phyloP scores from a whole-genome alignment of 2,329 filamentous ascomycete genomes.

The Cercospora sesami region DNA sequence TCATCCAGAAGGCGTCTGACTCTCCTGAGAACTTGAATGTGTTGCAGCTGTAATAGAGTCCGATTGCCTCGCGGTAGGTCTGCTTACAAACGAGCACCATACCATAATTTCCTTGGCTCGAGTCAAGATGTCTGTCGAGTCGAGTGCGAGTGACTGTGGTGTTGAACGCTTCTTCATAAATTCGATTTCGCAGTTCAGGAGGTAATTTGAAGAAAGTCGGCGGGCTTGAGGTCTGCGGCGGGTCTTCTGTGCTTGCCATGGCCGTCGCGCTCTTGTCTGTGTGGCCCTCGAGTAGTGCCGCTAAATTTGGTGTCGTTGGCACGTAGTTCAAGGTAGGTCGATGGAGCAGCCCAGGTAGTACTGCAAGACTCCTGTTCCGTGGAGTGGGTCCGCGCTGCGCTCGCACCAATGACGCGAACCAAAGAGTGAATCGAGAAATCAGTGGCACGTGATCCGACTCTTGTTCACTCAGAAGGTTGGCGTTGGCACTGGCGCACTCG shows the following conservation, averaged over 20 bases:
- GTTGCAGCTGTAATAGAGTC: conserved; percentile 17
- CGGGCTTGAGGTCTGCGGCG: neutral
- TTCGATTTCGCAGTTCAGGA: conserved; percentile 17
- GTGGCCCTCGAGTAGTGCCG: neutral
- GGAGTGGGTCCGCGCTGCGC: neutral
- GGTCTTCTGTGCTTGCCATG: neutral
- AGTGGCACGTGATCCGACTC: neutral
- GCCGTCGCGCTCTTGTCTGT: neutral
- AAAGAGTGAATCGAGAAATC: neutral
- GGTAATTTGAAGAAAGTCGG: neutral
- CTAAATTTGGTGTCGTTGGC: neutral
- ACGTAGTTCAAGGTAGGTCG: neutral
- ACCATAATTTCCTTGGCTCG: neutral
- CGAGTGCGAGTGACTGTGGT: neutral
- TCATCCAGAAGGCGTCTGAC: neutral
- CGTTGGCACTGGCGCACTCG: neutral
- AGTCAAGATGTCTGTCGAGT: too few relatives aligned
- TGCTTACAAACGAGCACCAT: conserved; percentile 23
- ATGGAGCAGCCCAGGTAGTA: neutral
- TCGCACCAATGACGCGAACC: neutral
- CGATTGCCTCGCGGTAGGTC: conserved; percentile 15
- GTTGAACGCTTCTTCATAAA: conserved; percentile 12
- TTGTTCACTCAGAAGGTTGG: neutral
- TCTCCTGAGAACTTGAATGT: conserved; percentile 2
- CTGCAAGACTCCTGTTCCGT: neutral